Evolutionary conservation across 257 asterid genomes (phyloP), one percentile per base, ranked within the genome.

Genomic region (Fraxinus cuspidata): DNA sequence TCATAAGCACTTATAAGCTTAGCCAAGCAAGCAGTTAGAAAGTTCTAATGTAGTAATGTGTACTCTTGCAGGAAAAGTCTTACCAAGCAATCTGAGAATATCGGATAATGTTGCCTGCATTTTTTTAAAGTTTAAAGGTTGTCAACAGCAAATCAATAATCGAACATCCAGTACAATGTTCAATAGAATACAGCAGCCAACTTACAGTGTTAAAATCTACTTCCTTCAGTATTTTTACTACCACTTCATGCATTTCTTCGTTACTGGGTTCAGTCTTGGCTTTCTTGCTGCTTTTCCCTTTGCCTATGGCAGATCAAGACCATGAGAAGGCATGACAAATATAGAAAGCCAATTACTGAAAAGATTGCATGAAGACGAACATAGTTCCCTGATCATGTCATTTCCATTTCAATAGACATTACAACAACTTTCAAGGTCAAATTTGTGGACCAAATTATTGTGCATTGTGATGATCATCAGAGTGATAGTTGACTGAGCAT

Each of bases 61-160:
- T 53, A 58, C 35, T 58, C 35, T 15, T 0, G 27, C 73, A 81
- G 15, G 66, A 25, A 21, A 74, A 13, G 72, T 11, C 92, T 7
- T 92, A 94, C 98, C 98, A 8, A 94, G 94, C 80, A 91, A 91
- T 80, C 83, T 83, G 86, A 94, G 89, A 74, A 94, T 92, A 83
- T 94, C 97, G 8, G 97, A 89, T 78, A 94, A 83, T 71, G 99
- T 92, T 63, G 90, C 99, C 99, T 94, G 96, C 88, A 88, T 73
- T 82, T 79, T 79, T 32, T 27, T 51, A 78, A 75, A 3, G 21
- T 31, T 16, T 28, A 27, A 64, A 79, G 81, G 25, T 47, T 78
- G 81, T 83, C 49, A 79, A 69, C 31, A 53, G 74, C 5, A 47
- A 53, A 68, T 71, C 49, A 31, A 71, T 11, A 27, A 11, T 27